Base-by-base conservation (phyloP, 1,284 basidiomycete species). In the Cystobasidium sp. region DNA sequence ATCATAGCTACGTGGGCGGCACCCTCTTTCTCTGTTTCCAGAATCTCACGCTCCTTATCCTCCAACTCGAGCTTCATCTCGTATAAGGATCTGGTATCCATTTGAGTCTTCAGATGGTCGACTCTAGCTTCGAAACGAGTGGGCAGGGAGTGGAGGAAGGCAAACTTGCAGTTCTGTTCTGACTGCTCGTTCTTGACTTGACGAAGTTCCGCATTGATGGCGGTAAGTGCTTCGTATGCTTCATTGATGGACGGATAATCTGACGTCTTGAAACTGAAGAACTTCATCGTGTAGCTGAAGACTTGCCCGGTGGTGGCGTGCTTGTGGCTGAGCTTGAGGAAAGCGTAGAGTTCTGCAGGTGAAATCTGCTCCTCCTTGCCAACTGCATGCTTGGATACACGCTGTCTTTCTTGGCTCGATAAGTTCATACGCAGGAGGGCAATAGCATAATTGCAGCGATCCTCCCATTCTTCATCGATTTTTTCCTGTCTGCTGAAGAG, bases 231-330 rank as follows among this genome's bases (percentile, higher is more conserved):
- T 16, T 55, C 53, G 53, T 55, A 55, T 5, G 53, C 22, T 10
- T 55, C 53, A 31, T 55, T 5, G 53, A 55, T 55, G 16, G 20
- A 31, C 22, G 22, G 6, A 24, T 55, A 55, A 31, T 5, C 53
- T 55, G 53, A 55, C 53, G 53, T 55, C 53, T 55, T 55, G 53
- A 55, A 55, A 6, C 4, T 10, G 16, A 55, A 22, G 20, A 55
- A 22, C 20, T 55, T 55, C 7, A 6, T 9, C 6, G 53, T 55
- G 53, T 31, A 55, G 22, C 53, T 55, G 53, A 55, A 55, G 20
- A 55, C 20, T 24, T 24, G 8, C 22, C 53, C 53, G 16, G 53
- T 55, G 53, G 53, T 24, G 18, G 10, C 20, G 8, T 24, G 53
- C 6, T 24, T 9, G 16, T 55, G 53, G 4, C 22, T 31, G 16